These are phyloP conservation scores for Tripterygium wilfordii DNA, from an alignment of 177 flowering plant genomes.

Conservation along the genomic window DNA sequence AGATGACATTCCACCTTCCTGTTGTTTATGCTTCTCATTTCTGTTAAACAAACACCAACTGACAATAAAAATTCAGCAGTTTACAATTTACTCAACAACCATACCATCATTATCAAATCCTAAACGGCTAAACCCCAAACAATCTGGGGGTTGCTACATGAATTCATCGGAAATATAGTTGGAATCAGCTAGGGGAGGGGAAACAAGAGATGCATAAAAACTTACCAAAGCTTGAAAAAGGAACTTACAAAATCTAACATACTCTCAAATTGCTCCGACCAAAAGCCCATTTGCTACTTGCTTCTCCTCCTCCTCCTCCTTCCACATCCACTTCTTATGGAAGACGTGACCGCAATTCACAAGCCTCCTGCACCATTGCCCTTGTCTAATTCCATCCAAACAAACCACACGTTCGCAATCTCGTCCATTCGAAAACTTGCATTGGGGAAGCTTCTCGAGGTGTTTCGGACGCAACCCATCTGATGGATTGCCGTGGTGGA, in stretches of 20 bases:
- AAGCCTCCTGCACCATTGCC: slow-evolving; percentile 38
- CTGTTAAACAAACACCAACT: too few relatives aligned
- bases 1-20: too few relatives aligned
- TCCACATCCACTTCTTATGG: slow-evolving; percentile 35
- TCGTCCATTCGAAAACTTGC: slow-evolving; percentile 17
- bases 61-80: too few relatives aligned
- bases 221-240: too few relatives aligned
- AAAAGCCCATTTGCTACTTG: slow-evolving; percentile 18
- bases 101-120: too few relatives aligned
- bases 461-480: slow-evolving; percentile 24
- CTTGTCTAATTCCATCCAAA: slow-evolving; percentile 41
- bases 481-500: too few relatives aligned
- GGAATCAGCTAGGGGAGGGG: too few relatives aligned
- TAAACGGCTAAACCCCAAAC: too few relatives aligned
- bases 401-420: slow-evolving; percentile 45
- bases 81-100: too few relatives aligned
- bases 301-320: slow-evolving; percentile 2
- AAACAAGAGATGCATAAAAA: neutral
- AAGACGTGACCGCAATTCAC: slow-evolving; percentile 43
- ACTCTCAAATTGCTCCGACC: slow-evolving; percentile 4
- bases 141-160: too few relatives aligned
- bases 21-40: too few relatives aligned
- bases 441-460: slow-evolving; percentile 34
- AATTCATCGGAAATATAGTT: too few relatives aligned
- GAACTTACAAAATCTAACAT: slow-evolving; percentile 5